phyloP scores from a whole-genome alignment of 768 basidiomycete species.

The Suillus decipiens region DNA sequence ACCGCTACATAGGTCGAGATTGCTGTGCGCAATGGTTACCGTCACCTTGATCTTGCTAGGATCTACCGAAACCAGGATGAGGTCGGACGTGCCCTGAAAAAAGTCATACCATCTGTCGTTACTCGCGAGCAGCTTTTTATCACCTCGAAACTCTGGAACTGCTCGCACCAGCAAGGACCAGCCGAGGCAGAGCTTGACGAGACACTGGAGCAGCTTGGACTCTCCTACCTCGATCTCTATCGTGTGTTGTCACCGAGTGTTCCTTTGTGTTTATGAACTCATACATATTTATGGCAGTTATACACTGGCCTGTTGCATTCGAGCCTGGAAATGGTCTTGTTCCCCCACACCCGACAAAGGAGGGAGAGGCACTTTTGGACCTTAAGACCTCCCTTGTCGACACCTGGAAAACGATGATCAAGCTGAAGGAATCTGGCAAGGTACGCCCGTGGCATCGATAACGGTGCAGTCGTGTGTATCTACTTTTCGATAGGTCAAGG shows the following conservation, averaged over 20 bases:
- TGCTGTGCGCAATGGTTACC: constrained; percentile 75
- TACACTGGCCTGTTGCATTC: constrained; percentile 84
- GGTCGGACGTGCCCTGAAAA: constrained; percentile 72
- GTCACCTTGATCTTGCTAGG: constrained; percentile 84
- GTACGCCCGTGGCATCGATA: constrained; percentile 29
- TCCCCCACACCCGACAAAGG: constrained; percentile 50
- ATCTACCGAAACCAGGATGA: constrained; percentile 81
- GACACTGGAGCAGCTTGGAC: constrained; percentile 70
- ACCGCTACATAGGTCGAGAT: constrained; percentile 60
- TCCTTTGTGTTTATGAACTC: neutral
- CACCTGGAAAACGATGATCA: constrained; percentile 82
- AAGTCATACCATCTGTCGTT: constrained; percentile 75
- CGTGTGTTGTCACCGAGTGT: constrained; percentile 43
- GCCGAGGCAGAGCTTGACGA: constrained; percentile 78
- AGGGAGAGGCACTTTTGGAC: constrained; percentile 57
- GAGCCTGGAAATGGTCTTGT: constrained; percentile 52
- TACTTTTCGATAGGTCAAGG: constrained; percentile 47
- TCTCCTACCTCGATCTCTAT: constrained; percentile 82
- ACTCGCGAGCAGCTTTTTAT: constrained; percentile 81
- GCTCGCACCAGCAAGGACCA: constrained; percentile 60
- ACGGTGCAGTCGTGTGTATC: neutral
- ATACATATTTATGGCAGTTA: constrained; percentile 40
- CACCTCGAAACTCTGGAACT: constrained; percentile 85
- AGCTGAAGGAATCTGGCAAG: constrained; percentile 68
- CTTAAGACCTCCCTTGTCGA: constrained; percentile 62